These are phyloP conservation scores for Apiosordaria backusii DNA, from an alignment of 495 filamentous ascomycete species.

Conservation along the genomic window DNA sequence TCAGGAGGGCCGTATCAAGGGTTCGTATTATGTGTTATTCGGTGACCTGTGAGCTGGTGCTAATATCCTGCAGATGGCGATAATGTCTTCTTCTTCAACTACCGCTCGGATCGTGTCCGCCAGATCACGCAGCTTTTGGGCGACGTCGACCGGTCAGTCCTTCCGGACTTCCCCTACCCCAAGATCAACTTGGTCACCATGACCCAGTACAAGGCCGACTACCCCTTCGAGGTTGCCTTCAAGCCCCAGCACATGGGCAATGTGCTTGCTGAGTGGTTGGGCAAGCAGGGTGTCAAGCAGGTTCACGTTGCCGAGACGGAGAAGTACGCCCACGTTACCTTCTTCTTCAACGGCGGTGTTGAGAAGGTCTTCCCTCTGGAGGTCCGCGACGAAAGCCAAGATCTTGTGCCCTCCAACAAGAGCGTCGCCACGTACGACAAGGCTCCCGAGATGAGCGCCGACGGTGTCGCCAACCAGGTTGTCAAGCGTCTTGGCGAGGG, in stretches of 20 bases:
- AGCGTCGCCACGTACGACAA: conserved; percentile 93
- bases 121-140: conserved; percentile 95
- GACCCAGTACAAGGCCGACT: conserved; percentile 98
- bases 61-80: conserved; percentile 63
- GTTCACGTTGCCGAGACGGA: conserved; percentile 97
- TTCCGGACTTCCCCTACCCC: conserved; percentile 90
- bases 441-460: conserved; percentile 94
- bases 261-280: conserved; percentile 91
- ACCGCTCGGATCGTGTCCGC: conserved; percentile 95
- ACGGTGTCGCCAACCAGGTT: conserved; percentile 80
- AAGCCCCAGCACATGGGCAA: conserved; percentile 93
- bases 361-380: conserved; percentile 95
- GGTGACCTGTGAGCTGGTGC: not conserved
- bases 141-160: conserved; percentile 82
- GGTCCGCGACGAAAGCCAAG: conserved; percentile 61
- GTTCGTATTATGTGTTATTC: conserved; percentile 48
- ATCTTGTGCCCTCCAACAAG: conserved; percentile 60
- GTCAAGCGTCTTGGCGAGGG: conserved; percentile 74
- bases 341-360: conserved; percentile 99
- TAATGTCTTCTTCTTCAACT: conserved; percentile 99
- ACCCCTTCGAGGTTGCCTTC: conserved; percentile 90
- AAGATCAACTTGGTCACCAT: conserved; percentile 93
- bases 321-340: conserved; percentile 98
- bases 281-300: conserved; percentile 81
- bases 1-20: conserved; percentile 76